Conservation (phyloP, 2,329 filamentous ascomycete genomes). For the Sordariomycetes sp. region DNA sequence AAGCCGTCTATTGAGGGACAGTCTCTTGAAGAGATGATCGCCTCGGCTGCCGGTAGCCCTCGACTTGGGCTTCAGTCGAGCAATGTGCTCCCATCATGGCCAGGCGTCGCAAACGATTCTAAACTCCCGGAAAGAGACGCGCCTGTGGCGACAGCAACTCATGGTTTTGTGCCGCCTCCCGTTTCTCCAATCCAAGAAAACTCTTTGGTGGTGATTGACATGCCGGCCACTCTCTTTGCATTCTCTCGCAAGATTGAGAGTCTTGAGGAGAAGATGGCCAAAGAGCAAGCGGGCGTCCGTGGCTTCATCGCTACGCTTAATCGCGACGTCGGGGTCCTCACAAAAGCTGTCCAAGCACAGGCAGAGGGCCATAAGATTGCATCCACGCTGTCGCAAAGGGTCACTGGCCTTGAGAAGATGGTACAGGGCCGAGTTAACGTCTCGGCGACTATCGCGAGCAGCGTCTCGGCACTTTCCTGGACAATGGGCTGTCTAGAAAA, state of each 20-base stretch:
- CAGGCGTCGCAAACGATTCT: background rate
- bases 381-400: background rate
- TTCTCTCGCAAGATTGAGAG: background rate
- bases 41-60: background rate
- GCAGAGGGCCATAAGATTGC: background rate
- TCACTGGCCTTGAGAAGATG: background rate
- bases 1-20: background rate
- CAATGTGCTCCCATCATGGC: background rate
- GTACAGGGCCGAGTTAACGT: background rate
- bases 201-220: background rate
- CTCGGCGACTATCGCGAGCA: background rate
- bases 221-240: background rate
- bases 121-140: background rate
- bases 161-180: background rate
- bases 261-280: background rate
- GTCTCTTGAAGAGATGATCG: background rate
- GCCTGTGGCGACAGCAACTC: background rate
- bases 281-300: background rate
- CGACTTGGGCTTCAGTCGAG: background rate
- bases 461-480: background rate
- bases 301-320: background rate
- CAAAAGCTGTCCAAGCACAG: background rate
- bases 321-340: background rate
- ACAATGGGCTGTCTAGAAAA: background rate
- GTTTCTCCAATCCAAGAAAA: background rate